Evolutionary conservation across 148 eudicot genomes (phyloP).

Genomic region (Vaccinium macrocarpon): DNA sequence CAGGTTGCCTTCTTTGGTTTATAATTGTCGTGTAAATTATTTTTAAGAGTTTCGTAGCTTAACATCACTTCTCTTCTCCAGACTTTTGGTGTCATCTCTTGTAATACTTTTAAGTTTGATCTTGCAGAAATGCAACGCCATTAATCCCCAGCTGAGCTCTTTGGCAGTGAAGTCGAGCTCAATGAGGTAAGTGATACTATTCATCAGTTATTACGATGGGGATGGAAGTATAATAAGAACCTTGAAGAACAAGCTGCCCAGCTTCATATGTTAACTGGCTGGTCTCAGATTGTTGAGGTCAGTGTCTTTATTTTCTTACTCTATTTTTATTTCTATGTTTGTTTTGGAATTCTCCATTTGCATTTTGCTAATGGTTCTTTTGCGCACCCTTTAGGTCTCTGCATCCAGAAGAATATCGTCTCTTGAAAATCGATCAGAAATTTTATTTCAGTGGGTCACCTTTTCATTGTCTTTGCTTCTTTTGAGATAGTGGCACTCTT

Average conservation of each 20-base stretch:
- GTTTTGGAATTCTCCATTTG: constrained; percentile 7
- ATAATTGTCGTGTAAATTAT: neutral
- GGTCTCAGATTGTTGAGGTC: constrained; percentile 96
- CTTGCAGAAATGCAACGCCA: constrained; percentile 39
- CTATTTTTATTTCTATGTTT: neutral
- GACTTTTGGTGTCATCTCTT: constrained; percentile 5
- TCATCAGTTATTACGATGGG: constrained; percentile 88
- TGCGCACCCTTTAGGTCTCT: constrained; percentile 45
- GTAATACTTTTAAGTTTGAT: neutral
- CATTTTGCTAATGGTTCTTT: neutral
- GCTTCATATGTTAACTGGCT: constrained; percentile 95
- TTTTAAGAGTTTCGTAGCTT: neutral
- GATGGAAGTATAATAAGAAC: constrained; percentile 93
- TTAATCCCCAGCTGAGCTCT: constrained; percentile 56
- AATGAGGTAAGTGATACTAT: constrained; percentile 66
- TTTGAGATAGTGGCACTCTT: neutral
- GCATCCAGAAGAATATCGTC: constrained; percentile 80
- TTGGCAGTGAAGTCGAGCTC: constrained; percentile 74
- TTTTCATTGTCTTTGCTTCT: constrained; percentile 13
- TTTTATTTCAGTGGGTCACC: constrained; percentile 74
- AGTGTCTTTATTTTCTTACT: constrained; percentile 7
- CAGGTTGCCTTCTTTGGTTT: constrained; percentile 45
- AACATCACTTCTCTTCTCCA: neutral
- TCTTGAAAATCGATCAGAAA: constrained; percentile 68
- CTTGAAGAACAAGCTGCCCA: constrained; percentile 98